These are phyloP conservation scores for Noccaea caerulescens DNA, from an alignment of 345 rosid genomes.

Conservation along the genomic window DNA sequence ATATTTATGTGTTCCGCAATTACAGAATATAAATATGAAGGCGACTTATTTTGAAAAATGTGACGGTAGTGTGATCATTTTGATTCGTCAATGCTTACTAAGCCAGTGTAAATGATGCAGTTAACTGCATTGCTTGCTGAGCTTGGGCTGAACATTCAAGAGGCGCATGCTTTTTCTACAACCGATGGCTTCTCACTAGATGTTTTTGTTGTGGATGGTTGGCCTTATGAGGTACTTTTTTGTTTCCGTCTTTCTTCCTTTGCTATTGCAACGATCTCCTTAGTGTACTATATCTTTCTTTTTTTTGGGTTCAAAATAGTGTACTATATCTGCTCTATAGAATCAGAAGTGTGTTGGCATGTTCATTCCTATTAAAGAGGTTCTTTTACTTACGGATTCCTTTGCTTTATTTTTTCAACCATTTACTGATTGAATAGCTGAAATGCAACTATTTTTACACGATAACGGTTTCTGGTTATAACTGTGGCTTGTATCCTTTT, in stretches of 20 bases:
- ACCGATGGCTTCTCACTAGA: constrained; percentile 91
- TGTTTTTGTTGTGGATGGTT: constrained; percentile 98
- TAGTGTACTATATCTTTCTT: not conserved
- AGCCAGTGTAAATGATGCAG: constrained; percentile 52
- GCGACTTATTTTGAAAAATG: not conserved
- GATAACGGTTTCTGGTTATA: not conserved
- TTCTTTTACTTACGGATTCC: not conserved
- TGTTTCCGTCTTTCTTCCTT: constrained; percentile 16
- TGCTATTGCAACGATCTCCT: not conserved
- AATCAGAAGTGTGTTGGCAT: constrained; percentile 14
- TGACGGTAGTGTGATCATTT: constrained; percentile 9
- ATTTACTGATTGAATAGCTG: constrained; percentile 15
- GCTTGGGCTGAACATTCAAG: constrained; percentile 94
- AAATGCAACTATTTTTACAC: constrained; percentile 4
- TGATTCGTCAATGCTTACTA: constrained; percentile 29
- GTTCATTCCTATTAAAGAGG: constrained; percentile 7
- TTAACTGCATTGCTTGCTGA: constrained; percentile 88
- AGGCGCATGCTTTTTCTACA: constrained; percentile 97
- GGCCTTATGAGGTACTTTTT: constrained; percentile 91
- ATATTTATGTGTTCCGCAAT: not conserved
- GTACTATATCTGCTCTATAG: constrained; percentile 1
- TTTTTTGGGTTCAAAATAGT: not conserved
- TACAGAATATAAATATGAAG: not conserved
- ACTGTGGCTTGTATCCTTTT: constrained; percentile 43
- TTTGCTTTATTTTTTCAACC: constrained; percentile 16